Evolutionary conservation across 1,284 basidiomycete species (phyloP), one percentile per base, ranked within the genome.

Genomic region (Fomitopsis schrenkii): DNA sequence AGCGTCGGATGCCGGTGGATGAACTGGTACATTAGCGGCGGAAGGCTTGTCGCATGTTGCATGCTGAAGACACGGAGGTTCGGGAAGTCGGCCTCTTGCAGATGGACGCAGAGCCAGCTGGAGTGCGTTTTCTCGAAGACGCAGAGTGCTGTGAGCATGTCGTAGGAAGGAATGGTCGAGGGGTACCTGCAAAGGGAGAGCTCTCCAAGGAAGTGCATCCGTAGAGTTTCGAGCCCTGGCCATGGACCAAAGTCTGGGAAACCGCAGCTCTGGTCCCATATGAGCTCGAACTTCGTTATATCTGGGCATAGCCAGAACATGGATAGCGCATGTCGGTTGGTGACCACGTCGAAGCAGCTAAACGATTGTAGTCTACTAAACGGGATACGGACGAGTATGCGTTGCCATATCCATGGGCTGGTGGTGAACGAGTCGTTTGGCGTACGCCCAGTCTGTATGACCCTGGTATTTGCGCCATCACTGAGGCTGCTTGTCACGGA

Each of bases 1-100:
- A 65, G 35, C 10, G 64, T 60, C 19, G 62, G 50, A 40, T 65
- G 64, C n/a, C 58, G 48, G 15, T 62, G 57, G 15, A 65, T 53
- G 56, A 65, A 65, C 12, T 46, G 30, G 38, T 63, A 65, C 4
- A 61, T 44, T 15, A 10, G 5, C 1, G 5, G n/a, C 26, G 35
- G 38, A 12, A 35, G 30, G 19, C 28, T n/a, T 5, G 22, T 28
- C 14, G 55, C 14, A 15, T 46, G 48, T 22, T 58, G 48, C 26
- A 61, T 2, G 35, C 38, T 59, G 36, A 65, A 28, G 6, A 65
- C 62, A 17, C 62, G 57, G 1, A 65, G 58, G 19, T 57, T 59
- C 4, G 62, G 59, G 52, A 65, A 63, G 5, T 44, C 15, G 19
- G 35, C 5, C 12, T 28, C 5, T 17, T 50, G 26, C 14, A 55